Percentiles rank a stretch among this genome's conserved stretches.
phyloP scores from a whole-genome alignment of 2,329 filamentous ascomycete species.

The Aspergillus alliaceus region DNA sequence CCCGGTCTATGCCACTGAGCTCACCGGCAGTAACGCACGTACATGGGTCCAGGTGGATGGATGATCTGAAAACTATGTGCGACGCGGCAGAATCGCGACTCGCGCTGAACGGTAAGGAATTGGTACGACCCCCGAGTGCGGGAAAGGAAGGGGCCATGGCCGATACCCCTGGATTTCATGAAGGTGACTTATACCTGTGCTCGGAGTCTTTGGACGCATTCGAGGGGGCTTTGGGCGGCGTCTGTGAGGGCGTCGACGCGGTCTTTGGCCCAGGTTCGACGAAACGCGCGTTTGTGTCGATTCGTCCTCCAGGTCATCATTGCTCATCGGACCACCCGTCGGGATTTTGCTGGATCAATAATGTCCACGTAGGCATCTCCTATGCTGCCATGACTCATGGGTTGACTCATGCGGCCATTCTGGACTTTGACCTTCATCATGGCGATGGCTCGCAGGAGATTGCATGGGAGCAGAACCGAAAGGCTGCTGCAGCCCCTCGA shows the following conservation, averaged over 20 bases:
- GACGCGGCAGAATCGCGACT: conserved; percentile 75
- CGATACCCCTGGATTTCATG: conserved; percentile 63
- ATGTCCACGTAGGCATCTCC: conserved; percentile 94
- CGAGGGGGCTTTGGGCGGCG: conserved; percentile 86
- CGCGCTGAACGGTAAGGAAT: conserved; percentile 73
- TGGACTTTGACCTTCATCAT: conserved; percentile 90
- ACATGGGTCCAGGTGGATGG: conserved; percentile 91
- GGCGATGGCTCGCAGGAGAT: conserved; percentile 96
- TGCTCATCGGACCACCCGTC: conserved; percentile 88
- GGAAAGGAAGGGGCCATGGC: conserved; percentile 43
- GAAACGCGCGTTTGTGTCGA: conserved; percentile 82
- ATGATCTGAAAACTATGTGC: conserved; percentile 83
- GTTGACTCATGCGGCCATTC: conserved; percentile 88
- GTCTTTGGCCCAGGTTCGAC: conserved; percentile 69
- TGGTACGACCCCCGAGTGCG: conserved; percentile 59
- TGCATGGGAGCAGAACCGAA: conserved; percentile 83
- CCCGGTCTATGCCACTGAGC: conserved; percentile 67
- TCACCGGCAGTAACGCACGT: conserved; percentile 84
- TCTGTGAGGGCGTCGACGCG: conserved; percentile 87
- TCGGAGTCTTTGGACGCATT: conserved; percentile 82
- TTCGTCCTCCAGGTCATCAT: conserved; percentile 92
- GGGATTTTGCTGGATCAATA: conserved; percentile 98
- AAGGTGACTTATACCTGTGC: conserved; percentile 89
- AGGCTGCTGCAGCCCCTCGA: conserved; percentile 63
- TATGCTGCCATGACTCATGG: conserved; percentile 82